These are phyloP conservation scores for Asterella californica DNA, from an alignment of 225 moss, liverwort and hornwort genomes.

Conservation along the genomic window DNA sequence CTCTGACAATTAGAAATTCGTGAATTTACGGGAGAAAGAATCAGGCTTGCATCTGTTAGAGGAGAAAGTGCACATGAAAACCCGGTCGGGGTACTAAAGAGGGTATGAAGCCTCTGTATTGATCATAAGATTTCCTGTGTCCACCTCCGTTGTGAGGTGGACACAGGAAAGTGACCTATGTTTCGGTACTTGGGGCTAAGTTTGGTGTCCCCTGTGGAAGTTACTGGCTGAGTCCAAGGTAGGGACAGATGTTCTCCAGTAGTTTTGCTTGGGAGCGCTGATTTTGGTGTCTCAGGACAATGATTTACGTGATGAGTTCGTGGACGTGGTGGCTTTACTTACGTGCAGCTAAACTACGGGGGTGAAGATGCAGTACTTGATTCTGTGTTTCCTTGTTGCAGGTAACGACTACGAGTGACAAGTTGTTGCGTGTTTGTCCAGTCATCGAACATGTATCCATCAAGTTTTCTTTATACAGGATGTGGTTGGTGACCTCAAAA, in stretches of 20 bases:
- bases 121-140: neutral
- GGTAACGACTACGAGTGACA: conserved; percentile 80
- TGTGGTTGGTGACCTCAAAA: neutral
- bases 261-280: neutral
- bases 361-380: neutral
- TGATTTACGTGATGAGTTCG: neutral
- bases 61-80: neutral
- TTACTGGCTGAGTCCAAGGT: neutral
- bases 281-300: neutral
- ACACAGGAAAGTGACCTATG: neutral
- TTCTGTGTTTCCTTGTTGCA: conserved; percentile 34
- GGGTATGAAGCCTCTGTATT: neutral
- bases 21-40: neutral
- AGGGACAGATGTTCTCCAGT: neutral
- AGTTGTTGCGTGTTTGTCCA: conserved; percentile 57
- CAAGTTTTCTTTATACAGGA: neutral
- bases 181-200: neutral
- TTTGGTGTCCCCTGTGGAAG: neutral
- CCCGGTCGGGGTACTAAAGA: too few species aligned
- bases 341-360: neutral
- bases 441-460: conserved; percentile 65
- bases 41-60: neutral
- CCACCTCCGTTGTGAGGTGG: neutral
- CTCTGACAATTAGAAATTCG: neutral
- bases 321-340: neutral